Evolutionary conservation across 2,329 filamentous ascomycete genomes (phyloP), one percentile per base, ranked within the genome.

Genomic region (Pestalotiopsis sp.): DNA sequence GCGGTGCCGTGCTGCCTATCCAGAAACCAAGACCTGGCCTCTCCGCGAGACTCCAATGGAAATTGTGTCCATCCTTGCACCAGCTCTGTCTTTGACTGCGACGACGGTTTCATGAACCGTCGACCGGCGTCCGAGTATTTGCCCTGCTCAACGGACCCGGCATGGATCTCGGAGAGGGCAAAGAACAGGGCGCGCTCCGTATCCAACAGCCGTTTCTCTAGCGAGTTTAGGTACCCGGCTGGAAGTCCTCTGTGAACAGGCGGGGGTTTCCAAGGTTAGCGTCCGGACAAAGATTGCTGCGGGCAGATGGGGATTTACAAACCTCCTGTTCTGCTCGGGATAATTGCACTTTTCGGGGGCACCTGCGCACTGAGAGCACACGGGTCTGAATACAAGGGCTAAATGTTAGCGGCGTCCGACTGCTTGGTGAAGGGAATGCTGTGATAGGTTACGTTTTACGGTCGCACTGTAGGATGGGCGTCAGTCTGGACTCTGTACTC

Each of bases 251-350:
- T 72, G 55, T 12, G n/a, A 52, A 36, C 20, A 31, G 27, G n/a
- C 20, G 23, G 13, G 38, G 65, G 31, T 36, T 78, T 52, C 77
- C 72, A 73, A 79, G 68, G 23, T 59, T 59, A 36, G 27, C 27
- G 57, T 7, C 25, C 57, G 57, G 57, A 79, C 76, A 62, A 75
- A 77, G 73, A 11, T 78, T 71, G 20, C 71, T 72, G 9, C 77
- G 76, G 25, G 81, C 71, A 41, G 74, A 75, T 6, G 75, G 17
- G 64, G 76, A 61, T 74, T 74, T 67, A 79, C 78, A 45, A 77
- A 61, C 69, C 69, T 73, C 31, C 60, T 61, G 69, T 77, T 74
- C 72, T 74, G 77, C 58, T 77, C 72, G 1, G 76, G 78, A 66
- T 76, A 77, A 58, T 79, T 76, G 25, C 73, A 76, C 74, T 78